Conservation (phyloP, 495 filamentous ascomycete genomes). For the Trichoderma asperelloides region DNA sequence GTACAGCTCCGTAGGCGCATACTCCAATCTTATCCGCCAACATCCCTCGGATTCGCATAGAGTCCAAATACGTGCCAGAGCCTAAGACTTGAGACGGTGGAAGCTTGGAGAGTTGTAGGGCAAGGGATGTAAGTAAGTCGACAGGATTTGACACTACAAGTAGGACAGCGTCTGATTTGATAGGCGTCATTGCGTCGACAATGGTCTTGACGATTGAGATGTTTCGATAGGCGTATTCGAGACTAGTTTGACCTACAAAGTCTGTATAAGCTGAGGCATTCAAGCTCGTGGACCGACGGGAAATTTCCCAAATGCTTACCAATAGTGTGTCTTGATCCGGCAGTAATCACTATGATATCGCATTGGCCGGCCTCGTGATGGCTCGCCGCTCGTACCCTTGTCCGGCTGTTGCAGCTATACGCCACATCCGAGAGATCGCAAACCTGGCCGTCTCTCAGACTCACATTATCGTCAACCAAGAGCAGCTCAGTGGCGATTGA, state of each 20-base stretch:
- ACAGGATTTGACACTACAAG: slow-evolving; percentile 27
- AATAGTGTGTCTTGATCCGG: slow-evolving; percentile 27
- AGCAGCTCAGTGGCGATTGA: slow-evolving; percentile 27
- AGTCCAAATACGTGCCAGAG: slow-evolving; percentile 27
- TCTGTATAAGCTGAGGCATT: slow-evolving; percentile 13
- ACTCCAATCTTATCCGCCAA: slow-evolving; percentile 29
- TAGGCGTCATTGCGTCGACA: slow-evolving; percentile 19
- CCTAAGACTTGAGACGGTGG: slow-evolving; percentile 24
- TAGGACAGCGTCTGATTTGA: slow-evolving; percentile 24
- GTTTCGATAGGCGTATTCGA: slow-evolving; percentile 26
- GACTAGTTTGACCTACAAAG: slow-evolving; percentile 22
- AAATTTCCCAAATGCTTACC: background rate
- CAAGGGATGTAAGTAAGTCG: slow-evolving; percentile 25
- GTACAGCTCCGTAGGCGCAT: background rate
- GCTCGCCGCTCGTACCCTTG: slow-evolving; percentile 23
- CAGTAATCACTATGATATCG: slow-evolving; percentile 34
- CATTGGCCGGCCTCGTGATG: slow-evolving; percentile 28
- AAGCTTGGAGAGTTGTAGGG: slow-evolving; percentile 19
- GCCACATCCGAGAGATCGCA: slow-evolving; percentile 33
- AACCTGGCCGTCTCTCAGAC: slow-evolving; percentile 27
- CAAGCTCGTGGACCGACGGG: background rate
- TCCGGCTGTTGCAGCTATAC: slow-evolving; percentile 15
- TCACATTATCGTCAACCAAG: slow-evolving; percentile 29
- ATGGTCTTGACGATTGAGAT: slow-evolving; percentile 19
- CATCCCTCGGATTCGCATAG: slow-evolving; percentile 27